Evolutionary conservation across 2,329 filamentous ascomycete species (phyloP), one percentile per base, ranked within the genome.

Genomic region (Fusarium sacchari): DNA sequence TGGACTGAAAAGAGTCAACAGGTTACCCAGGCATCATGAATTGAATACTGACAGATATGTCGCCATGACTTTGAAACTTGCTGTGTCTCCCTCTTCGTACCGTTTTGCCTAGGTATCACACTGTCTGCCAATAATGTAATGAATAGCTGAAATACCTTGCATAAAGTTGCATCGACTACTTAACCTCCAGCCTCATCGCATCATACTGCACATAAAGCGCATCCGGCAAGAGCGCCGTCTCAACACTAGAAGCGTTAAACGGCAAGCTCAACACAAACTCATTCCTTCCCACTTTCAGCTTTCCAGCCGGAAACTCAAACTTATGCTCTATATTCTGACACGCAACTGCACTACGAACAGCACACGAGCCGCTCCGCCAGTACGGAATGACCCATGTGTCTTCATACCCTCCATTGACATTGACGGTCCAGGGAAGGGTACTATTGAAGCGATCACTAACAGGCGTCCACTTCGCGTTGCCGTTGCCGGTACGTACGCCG

Each of bases 121-220:
- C 6, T 11, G 2, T n/a, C 12, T 7, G 4, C 3, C 7, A 5
- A 13, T 6, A 4, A 24, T 6, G 3, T 1, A 15, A 6, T 24
- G 6, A 53, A 22, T 6, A 9, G n/a, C 13, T 37, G 5, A 10
- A 37, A 7, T 14, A 7, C 9, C 9, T 26, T 32, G 7, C 13
- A 12, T 6, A 18, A 28, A 22, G 7, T 0, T 15, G 2, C 6
- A 1, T 5, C 18, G 3, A 14, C 20, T 61, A 75, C 53, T 69
- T 69, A 0, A 91, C 75, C 74, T 92, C 89, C 49, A 91, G 71
- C 58, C 89, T 83, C 76, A 92, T 73, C 2, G 90, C 89, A 80
- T 92, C 90, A 71, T 92, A 92, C 80, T 92, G 89, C 1, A 92
- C 86, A 79, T 91, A 92, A 0, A 89, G 81, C 0, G 84, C 84